Percentiles rank a stretch among this genome's conserved stretches.
Evolutionary conservation across 768 basidiomycete species (phyloP).

Genomic region (Rhodotorula sphaerocarpa): DNA sequence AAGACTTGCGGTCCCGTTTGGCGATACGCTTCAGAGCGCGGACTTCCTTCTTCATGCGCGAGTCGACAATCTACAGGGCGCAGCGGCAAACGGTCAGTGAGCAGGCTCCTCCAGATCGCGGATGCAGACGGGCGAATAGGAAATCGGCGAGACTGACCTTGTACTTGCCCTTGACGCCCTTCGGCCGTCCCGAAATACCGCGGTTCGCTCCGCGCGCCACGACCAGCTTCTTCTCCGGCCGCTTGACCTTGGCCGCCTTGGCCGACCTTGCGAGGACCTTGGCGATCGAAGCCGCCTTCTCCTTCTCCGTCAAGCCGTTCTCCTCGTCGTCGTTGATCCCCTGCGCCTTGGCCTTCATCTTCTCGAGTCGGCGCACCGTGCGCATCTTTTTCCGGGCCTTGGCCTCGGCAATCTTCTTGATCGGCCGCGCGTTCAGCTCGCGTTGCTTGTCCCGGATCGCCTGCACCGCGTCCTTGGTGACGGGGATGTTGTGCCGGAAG

Average conservation of each 20-base stretch:
- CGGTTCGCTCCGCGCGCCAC: slow-evolving; percentile 86
- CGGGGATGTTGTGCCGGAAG: slow-evolving; percentile 90
- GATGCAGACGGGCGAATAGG: not conserved
- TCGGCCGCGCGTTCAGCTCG: slow-evolving; percentile 88
- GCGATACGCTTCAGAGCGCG: slow-evolving; percentile 73
- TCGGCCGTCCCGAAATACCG: slow-evolving; percentile 84
- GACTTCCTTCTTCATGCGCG: slow-evolving; percentile 50
- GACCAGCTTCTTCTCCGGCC: slow-evolving; percentile 60
- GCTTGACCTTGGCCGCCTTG: slow-evolving; percentile 41
- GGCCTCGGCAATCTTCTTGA: slow-evolving; percentile 93
- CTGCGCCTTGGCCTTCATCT: slow-evolving; percentile 91
- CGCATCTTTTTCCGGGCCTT: slow-evolving; percentile 94
- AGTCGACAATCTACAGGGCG: slow-evolving; percentile 26
- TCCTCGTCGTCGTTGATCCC: slow-evolving; percentile 68
- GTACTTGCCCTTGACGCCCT: slow-evolving; percentile 91
- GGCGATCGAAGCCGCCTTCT: slow-evolving; percentile 88
- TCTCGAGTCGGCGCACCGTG: slow-evolving; percentile 73
- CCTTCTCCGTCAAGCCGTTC: slow-evolving; percentile 81
- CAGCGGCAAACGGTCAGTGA: not conserved
- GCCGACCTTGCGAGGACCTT: slow-evolving; percentile 57
- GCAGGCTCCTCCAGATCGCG: not conserved
- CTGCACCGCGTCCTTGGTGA: slow-evolving; percentile 88
- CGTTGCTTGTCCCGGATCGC: slow-evolving; percentile 81
- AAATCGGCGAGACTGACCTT: slow-evolving; percentile 39
- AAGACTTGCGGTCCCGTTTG: slow-evolving; percentile 55